These are phyloP conservation scores for Pseudogymnoascus sp. DNA, from an alignment of 2,329 filamentous ascomycete genomes.

Conservation along the genomic window DNA sequence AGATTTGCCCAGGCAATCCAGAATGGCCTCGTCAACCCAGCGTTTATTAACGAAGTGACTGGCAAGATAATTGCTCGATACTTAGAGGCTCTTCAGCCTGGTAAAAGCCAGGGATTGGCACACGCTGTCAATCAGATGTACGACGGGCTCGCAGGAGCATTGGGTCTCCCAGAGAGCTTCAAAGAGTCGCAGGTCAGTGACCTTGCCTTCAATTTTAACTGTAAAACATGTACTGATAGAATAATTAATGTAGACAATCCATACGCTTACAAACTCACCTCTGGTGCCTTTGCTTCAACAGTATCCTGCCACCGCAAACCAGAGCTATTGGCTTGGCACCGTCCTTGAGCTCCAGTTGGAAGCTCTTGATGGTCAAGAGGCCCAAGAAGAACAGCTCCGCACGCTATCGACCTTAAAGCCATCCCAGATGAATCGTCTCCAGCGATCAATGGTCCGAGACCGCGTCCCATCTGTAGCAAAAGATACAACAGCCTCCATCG, in stretches of 20 bases:
- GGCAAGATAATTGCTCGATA: constrained; percentile 16
- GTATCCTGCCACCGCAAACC: constrained; percentile 26
- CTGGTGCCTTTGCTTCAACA: constrained; percentile 41
- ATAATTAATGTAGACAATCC: constrained; percentile 42
- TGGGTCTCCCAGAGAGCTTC: constrained; percentile 25
- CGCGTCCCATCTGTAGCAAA: constrained; percentile 50
- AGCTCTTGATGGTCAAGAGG: constrained; percentile 36
- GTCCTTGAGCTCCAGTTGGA: constrained; percentile 46
- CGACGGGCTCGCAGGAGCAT: constrained; percentile 20
- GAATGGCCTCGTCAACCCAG: not conserved
- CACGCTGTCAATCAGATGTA: constrained; percentile 21
- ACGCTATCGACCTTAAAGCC: constrained; percentile 42
- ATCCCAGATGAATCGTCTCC: constrained; percentile 48
- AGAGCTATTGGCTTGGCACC: constrained; percentile 42
- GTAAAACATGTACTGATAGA: constrained; percentile 29
- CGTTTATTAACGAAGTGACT: not conserved
- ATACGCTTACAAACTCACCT: constrained; percentile 52
- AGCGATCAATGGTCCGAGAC: constrained; percentile 50
- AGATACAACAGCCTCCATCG: constrained; percentile 52
- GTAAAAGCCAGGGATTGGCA: constrained; percentile 21
- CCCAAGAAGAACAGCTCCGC: constrained; percentile 37
- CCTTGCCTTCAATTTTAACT: constrained; percentile 23
- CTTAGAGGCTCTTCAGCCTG: constrained; percentile 21
- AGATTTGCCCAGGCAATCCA: constrained; percentile 22
- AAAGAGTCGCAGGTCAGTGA: constrained; percentile 39